Percentiles rank a stretch among this genome's conserved stretches.
Evolutionary conservation across 352 stramenopile species (phyloP).

Genomic region (Aphanomyces astaci): DNA sequence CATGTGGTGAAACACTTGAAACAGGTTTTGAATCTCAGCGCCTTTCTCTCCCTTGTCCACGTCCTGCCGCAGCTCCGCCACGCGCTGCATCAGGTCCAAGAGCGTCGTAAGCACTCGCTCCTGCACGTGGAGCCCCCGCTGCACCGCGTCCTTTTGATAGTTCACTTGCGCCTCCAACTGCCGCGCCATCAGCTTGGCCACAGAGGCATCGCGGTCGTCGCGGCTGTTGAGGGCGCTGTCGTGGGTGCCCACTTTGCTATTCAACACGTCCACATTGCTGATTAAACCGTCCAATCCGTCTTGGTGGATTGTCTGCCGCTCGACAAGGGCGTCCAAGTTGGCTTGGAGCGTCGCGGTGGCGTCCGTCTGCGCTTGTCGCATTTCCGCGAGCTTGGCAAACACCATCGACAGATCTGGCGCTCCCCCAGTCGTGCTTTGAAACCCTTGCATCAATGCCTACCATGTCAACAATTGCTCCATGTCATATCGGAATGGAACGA

Average conservation of each 20-base stretch:
- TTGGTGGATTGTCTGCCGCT: neutral
- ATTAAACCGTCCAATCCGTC: neutral
- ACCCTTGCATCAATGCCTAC: conserved; percentile 21
- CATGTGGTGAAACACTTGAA: conserved; percentile 2
- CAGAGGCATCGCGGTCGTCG: neutral
- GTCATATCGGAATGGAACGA: too few species aligned
- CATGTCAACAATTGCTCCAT: too few species aligned
- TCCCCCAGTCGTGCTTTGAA: neutral
- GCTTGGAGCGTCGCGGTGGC: neutral
- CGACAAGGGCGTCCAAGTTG: neutral
- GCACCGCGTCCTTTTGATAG: neutral
- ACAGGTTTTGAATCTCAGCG: conserved; percentile 11
- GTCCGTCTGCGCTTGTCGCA: conserved; percentile 3
- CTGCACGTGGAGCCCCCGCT: conserved; percentile 7
- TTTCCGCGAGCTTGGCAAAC: conserved; percentile 11
- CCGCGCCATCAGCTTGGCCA: neutral
- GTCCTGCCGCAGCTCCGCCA: conserved; percentile 11
- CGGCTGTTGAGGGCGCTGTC: neutral
- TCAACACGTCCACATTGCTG: neutral
- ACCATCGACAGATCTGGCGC: conserved; percentile 12
- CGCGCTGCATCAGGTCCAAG: conserved; percentile 5
- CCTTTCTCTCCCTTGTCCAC: conserved; percentile 10
- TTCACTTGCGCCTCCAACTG: neutral
- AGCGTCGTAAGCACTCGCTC: neutral
- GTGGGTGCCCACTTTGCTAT: neutral